Evolutionary conservation across 2,329 filamentous ascomycete species (phyloP), one percentile per base, ranked within the genome.

Genomic region (Apiospora phragmitis): DNA sequence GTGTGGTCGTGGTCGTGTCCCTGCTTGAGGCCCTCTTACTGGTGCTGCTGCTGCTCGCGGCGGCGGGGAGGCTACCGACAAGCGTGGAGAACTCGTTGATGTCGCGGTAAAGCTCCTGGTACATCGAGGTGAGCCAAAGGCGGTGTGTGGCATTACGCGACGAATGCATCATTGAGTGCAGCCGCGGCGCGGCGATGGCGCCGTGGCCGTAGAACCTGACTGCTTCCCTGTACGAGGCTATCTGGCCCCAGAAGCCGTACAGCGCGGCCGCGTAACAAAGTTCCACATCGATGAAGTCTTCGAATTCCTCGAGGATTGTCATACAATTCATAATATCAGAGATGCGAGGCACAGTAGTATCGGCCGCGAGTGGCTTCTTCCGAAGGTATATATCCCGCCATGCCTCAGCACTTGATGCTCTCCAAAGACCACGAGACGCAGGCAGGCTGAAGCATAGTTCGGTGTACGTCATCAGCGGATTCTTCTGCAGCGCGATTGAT

Each of bases 201-300:
- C 67, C 70, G 67, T 72, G 67, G 26, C 67, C 70, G 65, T 79
- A 78, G 41, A 80, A 78, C 43, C 74, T 77, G 59, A 77, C 72
- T n/a, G 75, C 75, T 35, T 79, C 77, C 47, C 79, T 76, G 41
- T 80, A 79, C 38, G 77, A 75, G 9, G 74, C 71, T n/a, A 80
- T 77, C 62, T 79, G 77, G 18, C 76, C 76, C 77, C 77, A 79
- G 68, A 76, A 80, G n/a, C 77, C 77, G 66, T 79, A 75, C 0
- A 80, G 72, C 0, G 79, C 35, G 11, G 75, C 74, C 38, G 72
- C 73, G 65, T 79, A 75, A 71, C 77, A 79, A 24, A 80, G 74
- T 68, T 80, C 79, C 29, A 77, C 71, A 65, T 80, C 79, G n/a
- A 78, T 74, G 26, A 73, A 72, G 29, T 76, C 74, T 47, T 72